Conservation (phyloP, 2,329 filamentous ascomycete genomes). For the Coniochaeta ligniaria region DNA sequence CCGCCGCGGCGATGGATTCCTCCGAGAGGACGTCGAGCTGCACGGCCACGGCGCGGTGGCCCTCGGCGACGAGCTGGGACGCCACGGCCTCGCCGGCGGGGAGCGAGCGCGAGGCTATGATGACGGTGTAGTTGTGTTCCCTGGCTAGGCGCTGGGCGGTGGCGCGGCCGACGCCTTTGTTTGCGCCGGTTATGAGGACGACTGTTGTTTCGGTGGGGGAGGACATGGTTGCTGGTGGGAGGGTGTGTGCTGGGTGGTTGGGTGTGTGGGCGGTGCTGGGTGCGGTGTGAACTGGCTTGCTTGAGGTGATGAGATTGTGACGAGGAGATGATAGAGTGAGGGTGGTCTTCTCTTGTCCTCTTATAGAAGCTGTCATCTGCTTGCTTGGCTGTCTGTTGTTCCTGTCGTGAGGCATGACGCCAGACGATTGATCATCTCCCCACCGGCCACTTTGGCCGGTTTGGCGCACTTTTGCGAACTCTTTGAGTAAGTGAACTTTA, state of each 20-base stretch:
- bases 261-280: too few relatives aligned
- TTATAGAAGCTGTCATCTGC: background rate
- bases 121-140: constrained; percentile 21
- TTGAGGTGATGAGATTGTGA: too few relatives aligned
- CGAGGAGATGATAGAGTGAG: too few relatives aligned
- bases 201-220: background rate
- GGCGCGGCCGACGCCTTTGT: constrained; percentile 3
- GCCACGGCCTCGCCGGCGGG: constrained; percentile 16
- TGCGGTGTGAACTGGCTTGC: too few relatives aligned
- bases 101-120: constrained; percentile 24
- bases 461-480: background rate
- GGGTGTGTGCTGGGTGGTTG: background rate
- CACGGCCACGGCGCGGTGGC: constrained; percentile 12
- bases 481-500: too few relatives aligned
- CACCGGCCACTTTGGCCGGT: background rate
- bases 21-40: constrained; percentile 19
- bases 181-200: constrained; percentile 3
- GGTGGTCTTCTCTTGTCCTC: background rate
- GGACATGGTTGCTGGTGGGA: background rate
- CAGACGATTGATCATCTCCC: background rate
- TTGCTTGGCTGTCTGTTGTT: background rate
- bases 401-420: background rate
- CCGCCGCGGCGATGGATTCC: constrained; percentile 17
- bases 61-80: constrained; percentile 12
- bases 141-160: constrained; percentile 5